phyloP scores from a whole-genome alignment of 2,329 filamentous ascomycete species.

The Drechmeria coniospora region DNA sequence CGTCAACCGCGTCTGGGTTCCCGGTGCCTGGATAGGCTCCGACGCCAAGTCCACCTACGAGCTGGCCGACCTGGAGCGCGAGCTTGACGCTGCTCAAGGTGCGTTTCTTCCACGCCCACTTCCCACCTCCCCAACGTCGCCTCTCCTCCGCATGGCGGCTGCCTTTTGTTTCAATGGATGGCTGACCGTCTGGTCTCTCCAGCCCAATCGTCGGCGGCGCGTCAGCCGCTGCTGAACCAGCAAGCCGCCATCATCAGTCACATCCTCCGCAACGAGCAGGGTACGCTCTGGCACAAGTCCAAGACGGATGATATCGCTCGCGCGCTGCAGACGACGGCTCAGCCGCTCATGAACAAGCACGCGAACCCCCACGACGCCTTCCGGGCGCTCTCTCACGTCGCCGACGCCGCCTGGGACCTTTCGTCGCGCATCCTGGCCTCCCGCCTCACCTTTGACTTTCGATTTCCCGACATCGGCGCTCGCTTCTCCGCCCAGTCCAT shows the following conservation, averaged over 20 bases:
- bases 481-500: slow-evolving; percentile 35
- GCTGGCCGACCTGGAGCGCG: slow-evolving; percentile 20
- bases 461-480: slow-evolving; percentile 32
- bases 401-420: slow-evolving; percentile 26
- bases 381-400: slow-evolving; percentile 26
- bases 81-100: slow-evolving; percentile 20
- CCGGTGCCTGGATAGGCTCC: slow-evolving; percentile 22
- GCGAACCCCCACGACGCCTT: slow-evolving; percentile 20
- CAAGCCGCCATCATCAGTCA: slow-evolving; percentile 20
- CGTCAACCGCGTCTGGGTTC: slow-evolving; percentile 24
- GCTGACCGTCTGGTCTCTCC: not conserved
- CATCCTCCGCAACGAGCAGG: slow-evolving; percentile 19
- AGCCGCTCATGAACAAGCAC: slow-evolving; percentile 22
- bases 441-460: slow-evolving; percentile 28
- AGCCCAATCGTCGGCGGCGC: slow-evolving; percentile 19
- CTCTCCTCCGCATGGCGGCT: not conserved
- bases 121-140: not conserved
- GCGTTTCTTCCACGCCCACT: slow-evolving; percentile 2
- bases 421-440: slow-evolving; percentile 31
- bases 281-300: slow-evolving; percentile 13
- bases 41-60: slow-evolving; percentile 18
- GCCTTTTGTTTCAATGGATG: not conserved
- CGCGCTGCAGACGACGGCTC: slow-evolving; percentile 19
- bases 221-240: slow-evolving; percentile 24
- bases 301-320: slow-evolving; percentile 27